Evolutionary conservation across 441 rosid species (phyloP), one percentile per base, ranked within the genome.

Genomic region (Capsella rubella): DNA sequence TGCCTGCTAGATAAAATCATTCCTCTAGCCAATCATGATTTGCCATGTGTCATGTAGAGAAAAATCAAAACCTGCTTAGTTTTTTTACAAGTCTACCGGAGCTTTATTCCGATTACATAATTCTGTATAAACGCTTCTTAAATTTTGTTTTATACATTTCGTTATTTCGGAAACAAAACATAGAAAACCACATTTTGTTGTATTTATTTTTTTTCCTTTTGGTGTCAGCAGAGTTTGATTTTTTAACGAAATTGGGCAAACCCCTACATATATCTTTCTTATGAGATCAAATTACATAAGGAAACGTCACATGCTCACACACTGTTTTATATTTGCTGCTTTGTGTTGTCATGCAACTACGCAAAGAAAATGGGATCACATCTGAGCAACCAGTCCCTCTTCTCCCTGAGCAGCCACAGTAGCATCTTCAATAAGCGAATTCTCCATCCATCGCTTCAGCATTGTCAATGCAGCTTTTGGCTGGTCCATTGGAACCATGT

Each of bases 401-500:
- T 67, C 60, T 34, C 71, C n/a, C 8, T 62, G 14, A 8, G 35
- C 81, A 10, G 35, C 67, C 4, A 49, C 12, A 29, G 25, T 56
- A 32, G 27, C 29, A 68, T 35, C 74, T 67, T 63, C 77, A 3
- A 84, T 54, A 45, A 91, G 80, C 37, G 87, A 56, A 52, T 89
- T 92, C 52, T 75, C 64, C 61, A 85, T 95, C 99, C 98, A 95
- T 65, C 90, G 83, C 82, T 62, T 89, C 81, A 95, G 85, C 99
- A 95, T 95, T 83, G 83, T 88, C 55, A 92, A 70, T 16, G 99
- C 74, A 66, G 88, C 98, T 85, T 89, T 89, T 0, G 99, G 98
- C 77, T 95, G 99, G 84, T 95, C 99, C 99, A 95, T 95, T 0
- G 99, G 99, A 74, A 92, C 97, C 99, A 95, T 92, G 80, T 95